Evolutionary conservation across 179 eudicot species (phyloP).

Genomic region (Silene noctiflora): DNA sequence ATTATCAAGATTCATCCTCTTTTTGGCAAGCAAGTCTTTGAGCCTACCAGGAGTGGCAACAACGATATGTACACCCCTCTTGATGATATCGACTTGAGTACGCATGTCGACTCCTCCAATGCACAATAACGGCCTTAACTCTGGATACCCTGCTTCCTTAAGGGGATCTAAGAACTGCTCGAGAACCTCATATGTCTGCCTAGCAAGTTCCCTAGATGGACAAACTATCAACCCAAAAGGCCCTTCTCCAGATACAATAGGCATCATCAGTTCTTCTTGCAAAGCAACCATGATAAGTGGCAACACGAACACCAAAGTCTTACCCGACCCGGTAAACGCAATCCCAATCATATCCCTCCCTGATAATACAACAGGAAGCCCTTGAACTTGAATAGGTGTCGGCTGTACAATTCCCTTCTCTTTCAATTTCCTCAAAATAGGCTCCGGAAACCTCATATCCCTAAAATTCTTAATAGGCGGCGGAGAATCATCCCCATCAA

Average conservation of each 20-base stretch:
- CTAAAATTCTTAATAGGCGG: constrained; percentile 83
- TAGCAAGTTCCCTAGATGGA: constrained; percentile 89
- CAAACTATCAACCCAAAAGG: constrained; percentile 84
- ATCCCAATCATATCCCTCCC: constrained; percentile 97
- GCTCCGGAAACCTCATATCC: constrained; percentile 84
- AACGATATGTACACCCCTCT: constrained; percentile 84
- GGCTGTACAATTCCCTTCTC: constrained; percentile 80
- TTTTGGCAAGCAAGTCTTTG: constrained; percentile 88
- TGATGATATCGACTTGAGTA: constrained; percentile 72
- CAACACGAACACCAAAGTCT: constrained; percentile 78
- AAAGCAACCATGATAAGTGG: constrained; percentile 85
- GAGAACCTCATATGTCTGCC: constrained; percentile 87
- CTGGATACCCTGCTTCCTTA: constrained; percentile 66
- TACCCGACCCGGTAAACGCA: constrained; percentile 92
- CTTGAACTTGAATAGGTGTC: constrained; percentile 91
- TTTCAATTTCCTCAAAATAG: constrained; percentile 54
- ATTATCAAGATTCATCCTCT: constrained; percentile 76
- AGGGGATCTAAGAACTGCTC: constrained; percentile 57
- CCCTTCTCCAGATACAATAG: constrained; percentile 76
- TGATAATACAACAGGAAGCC: constrained; percentile 77
- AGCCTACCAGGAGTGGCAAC: constrained; percentile 96
- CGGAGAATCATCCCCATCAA: constrained; percentile 73
- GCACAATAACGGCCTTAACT: constrained; percentile 74
- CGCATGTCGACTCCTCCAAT: constrained; percentile 93
- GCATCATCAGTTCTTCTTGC: constrained; percentile 92